Conservation (phyloP, 768 basidiomycete genomes). For the Lentinula detonsa region DNA sequence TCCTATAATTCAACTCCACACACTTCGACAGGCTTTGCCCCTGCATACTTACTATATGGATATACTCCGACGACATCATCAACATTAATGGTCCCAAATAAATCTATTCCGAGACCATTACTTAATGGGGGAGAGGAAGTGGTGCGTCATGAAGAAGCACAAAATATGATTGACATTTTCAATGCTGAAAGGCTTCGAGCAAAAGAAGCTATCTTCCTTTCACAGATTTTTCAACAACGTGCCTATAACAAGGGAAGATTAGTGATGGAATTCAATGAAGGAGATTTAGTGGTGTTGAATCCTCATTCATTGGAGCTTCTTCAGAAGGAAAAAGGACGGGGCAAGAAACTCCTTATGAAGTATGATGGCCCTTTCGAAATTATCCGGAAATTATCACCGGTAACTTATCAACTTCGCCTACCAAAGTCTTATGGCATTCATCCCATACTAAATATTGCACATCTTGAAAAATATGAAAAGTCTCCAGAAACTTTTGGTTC, state of each 20-base stretch:
- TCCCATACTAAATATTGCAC: constrained; percentile 25
- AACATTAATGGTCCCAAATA: not conserved
- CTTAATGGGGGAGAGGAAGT: not conserved
- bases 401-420: constrained; percentile 21
- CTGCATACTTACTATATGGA: constrained; percentile 21
- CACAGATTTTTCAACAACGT: not conserved
- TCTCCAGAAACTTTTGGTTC: constrained; percentile 18
- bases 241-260: not conserved
- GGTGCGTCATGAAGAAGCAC: not conserved
- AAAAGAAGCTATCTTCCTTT: not conserved
- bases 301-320: not conserved
- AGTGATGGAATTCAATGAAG: not conserved
- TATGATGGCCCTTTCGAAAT: constrained; percentile 28
- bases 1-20: constrained; percentile 25
- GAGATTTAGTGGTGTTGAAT: not conserved
- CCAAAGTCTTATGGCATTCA: constrained; percentile 23
- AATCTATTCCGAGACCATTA: not conserved
- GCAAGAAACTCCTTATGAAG: constrained; percentile 20
- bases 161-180: not conserved
- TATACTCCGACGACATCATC: constrained; percentile 16
- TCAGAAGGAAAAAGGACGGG: not conserved
- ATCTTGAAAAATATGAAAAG: constrained; percentile 19
- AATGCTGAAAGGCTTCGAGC: not conserved
- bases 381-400: constrained; percentile 17
- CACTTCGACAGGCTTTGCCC: constrained; percentile 14